Evolutionary conservation across 1,284 basidiomycete species (phyloP).

Genomic region (Heterobasidion irregulare): DNA sequence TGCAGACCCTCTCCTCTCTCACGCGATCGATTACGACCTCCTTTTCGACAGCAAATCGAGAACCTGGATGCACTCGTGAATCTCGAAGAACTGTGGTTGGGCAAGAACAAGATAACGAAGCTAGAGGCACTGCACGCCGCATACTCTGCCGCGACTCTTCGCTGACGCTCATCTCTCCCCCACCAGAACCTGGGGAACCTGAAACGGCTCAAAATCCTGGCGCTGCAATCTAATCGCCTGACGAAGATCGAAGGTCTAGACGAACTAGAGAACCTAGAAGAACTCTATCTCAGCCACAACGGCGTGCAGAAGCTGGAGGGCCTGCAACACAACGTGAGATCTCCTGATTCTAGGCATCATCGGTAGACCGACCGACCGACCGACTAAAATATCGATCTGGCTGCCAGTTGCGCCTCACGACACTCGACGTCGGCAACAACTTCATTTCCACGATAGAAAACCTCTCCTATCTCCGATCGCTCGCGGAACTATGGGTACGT

Average conservation of each 20-base stretch:
- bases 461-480: conserved; percentile 61
- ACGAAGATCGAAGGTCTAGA: conserved; percentile 82
- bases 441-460: conserved; percentile 76
- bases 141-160: not conserved
- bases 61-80: conserved; percentile 77
- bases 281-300: conserved; percentile 94
- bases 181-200: conserved; percentile 53
- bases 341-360: not conserved
- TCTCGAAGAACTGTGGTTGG: conserved; percentile 91
- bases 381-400: not conserved
- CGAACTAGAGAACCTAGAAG: conserved; percentile 67
- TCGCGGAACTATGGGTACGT: conserved; percentile 93
- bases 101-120: conserved; percentile 93
- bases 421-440: conserved; percentile 86
- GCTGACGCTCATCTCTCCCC: conserved; percentile 6
- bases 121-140: conserved; percentile 54
- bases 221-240: conserved; percentile 91
- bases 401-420: conserved; percentile 68
- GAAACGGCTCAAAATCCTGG: conserved; percentile 72
- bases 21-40: conserved; percentile 2
- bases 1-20: not conserved
- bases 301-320: conserved; percentile 84
- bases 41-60: conserved; percentile 66
- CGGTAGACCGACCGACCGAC: not conserved
- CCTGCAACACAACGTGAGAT: conserved; percentile 70